Evolutionary conservation across 2,329 filamentous ascomycete genomes (phyloP).

Genomic region (Paracorniculantispora psalliotae): DNA sequence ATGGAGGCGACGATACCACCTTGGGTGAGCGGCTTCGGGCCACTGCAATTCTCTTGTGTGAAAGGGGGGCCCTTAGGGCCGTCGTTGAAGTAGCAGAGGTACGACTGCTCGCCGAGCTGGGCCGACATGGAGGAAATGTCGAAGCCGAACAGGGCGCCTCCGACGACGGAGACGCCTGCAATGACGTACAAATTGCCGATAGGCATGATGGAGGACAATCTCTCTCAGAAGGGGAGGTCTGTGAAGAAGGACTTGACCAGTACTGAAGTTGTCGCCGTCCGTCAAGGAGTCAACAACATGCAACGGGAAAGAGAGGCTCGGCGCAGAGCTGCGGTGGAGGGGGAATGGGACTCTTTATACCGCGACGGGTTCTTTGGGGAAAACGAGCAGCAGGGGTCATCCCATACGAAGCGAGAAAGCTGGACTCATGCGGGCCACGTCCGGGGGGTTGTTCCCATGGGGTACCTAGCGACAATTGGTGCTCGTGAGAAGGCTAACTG

Average conservation of each 20-base stretch:
- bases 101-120: slow-evolving; percentile 30
- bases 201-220: slow-evolving; percentile 19
- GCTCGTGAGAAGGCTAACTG: background rate
- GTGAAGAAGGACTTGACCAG: background rate
- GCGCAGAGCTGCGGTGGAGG: background rate
- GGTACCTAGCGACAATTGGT: background rate
- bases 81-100: slow-evolving; percentile 35
- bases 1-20: slow-evolving; percentile 49
- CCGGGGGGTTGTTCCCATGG: background rate
- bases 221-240: background rate
- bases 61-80: slow-evolving; percentile 29
- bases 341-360: slow-evolving; percentile 5
- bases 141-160: slow-evolving; percentile 46
- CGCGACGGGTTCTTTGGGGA: background rate
- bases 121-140: slow-evolving; percentile 55
- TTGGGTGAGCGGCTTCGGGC: slow-evolving; percentile 38
- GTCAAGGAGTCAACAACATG: slow-evolving; percentile 5
- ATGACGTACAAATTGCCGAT: slow-evolving; percentile 33
- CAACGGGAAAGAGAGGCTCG: background rate
- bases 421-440: background rate
- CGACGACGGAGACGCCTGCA: slow-evolving; percentile 32
- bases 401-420: background rate
- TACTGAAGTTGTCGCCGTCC: background rate
- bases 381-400: slow-evolving; percentile 2
- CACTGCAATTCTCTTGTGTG: slow-evolving; percentile 26